Base-by-base conservation (phyloP, 2,329 filamentous ascomycete genomes). In the Fusarium neocosmosporiellum region DNA sequence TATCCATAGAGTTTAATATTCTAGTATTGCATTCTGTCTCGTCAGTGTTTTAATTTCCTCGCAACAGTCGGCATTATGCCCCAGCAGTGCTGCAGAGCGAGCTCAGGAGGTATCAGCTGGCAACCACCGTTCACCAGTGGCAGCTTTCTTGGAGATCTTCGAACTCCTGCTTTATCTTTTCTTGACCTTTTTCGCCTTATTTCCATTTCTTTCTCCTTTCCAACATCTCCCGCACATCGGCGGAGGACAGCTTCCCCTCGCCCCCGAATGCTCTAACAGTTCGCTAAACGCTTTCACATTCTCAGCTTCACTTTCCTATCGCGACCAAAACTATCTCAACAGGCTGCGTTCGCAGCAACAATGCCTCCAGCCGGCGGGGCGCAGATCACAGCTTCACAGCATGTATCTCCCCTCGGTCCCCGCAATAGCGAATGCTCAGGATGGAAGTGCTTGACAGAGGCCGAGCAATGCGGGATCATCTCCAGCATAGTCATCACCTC, bases 381-480 rank as follows among this genome's bases (percentile, higher is more conserved):
- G 14, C 20, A 29, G 6, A 6, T 7, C 41, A 22, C 16, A 16
- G 6, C 37, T 20, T 37, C 20, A 41, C 59, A 24, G 6, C 27
- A 13, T 10, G 2, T 4, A 7, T 34, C 46, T 14, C 39, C 8
- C 6, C 29, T 63, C 31, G 20, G 29, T 7, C 33, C 20, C 20
- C 70, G 67, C 14, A 18, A 50, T 20, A 46, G 65, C 10, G 39
- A 63, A 9, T 84, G 81, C 67, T 66, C 72, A 4, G 79, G 82
- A 13, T 86, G 83, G 83, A 65, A 76, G 46, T 86, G 84, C 65
- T 76, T 86, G n/a, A 83, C 75, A 31, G 53, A 71, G 11, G 71
- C 79, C 0, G 78, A 84, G 48, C 78, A 84, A 36, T 81, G 80
- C 24, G 84, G 84, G 3, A 79, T 85, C 33, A 80, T 86, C 18